Base-by-base conservation (phyloP, 768 basidiomycete species). In the Boletus rubescentipes region DNA sequence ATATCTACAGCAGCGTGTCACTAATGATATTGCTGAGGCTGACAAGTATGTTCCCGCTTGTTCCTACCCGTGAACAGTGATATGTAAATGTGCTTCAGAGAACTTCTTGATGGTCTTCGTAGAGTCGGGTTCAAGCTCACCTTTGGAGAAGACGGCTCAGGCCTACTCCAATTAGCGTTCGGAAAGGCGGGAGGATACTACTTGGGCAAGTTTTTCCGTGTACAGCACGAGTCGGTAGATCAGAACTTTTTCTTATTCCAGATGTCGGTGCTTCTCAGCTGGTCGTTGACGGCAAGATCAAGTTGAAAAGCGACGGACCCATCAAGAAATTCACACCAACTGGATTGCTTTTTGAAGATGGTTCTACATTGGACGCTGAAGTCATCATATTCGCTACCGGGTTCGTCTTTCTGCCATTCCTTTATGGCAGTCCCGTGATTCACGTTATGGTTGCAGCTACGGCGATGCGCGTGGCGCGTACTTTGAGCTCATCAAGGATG, bases 141-240 rank as follows among this genome's bases (percentile, higher is more conserved):
- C 41, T 60, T 66, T 8, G 86, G 86, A 9, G 73, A 72, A 32
- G 77, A 82, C 7, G 79, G 73, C 18, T 71, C 78, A 1, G 86
- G 87, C 0, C 75, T 82, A 55, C 52, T 78, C 10, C 68, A 79
- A 39, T 67, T 81, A 18, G 78, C 77, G 14, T 80, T 75, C 65
- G 66, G 64, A 9, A 75, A 73, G 39, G 80, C 71, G 0, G 86
- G 85, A 23, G 85, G 88, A 7, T 89, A 85, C 67, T 89, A 89
- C 67, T 71, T 87, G 2, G 85, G 87, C 81, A 53, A 23, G 72
- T 53, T 6, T 14, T 40, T 34, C 20, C 29, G 5, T 32, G 2
- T 30, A 1, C 23, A 21, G 5, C 14, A 44, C 30, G 21, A 4
- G 15, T 5, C 10, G 23, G 44, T 42, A 12, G 21, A 44, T n/a